These are phyloP conservation scores for Spirogloea muscicola DNA, from an alignment of 139 green algal genomes.

Conservation along the genomic window DNA sequence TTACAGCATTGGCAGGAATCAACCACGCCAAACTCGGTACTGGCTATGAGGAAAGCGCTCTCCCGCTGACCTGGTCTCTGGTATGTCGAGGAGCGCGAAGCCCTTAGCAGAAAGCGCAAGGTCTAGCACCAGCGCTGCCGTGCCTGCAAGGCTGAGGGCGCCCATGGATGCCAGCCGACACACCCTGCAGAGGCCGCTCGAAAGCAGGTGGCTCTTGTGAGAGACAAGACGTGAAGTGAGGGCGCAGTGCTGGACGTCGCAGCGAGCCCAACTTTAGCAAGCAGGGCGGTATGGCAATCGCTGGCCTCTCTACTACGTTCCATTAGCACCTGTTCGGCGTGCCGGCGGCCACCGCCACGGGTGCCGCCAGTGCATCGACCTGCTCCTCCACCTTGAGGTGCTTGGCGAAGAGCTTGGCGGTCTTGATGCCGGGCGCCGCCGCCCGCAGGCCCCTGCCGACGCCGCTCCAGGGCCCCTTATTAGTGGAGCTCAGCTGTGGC, in stretches of 20 bases:
- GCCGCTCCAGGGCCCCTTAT: too few relatives aligned
- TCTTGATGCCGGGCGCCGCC: too few relatives aligned
- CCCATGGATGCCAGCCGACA: not conserved
- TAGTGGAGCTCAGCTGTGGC: too few relatives aligned
- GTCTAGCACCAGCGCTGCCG: slow-evolving; percentile 5
- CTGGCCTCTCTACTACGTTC: too few relatives aligned
- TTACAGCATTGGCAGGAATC: too few relatives aligned
- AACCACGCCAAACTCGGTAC: too few relatives aligned
- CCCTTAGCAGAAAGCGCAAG: not conserved
- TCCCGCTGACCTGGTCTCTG: slow-evolving; percentile 4
- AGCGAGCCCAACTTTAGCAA: not conserved
- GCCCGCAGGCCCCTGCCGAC: too few relatives aligned
- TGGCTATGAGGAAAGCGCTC: too few relatives aligned
- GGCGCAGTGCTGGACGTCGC: too few relatives aligned
- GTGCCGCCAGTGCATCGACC: not conserved
- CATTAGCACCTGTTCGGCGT: too few relatives aligned
- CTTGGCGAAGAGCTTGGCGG: not conserved
- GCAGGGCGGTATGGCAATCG: not conserved
- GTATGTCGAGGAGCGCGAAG: not conserved
- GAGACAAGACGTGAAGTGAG: not conserved
- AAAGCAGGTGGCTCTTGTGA: not conserved
- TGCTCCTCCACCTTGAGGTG: slow-evolving; percentile 19
- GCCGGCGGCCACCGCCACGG: not conserved
- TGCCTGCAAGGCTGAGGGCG: not conserved
- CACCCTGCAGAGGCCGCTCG: not conserved